phyloP scores from a whole-genome alignment of 208 protist genomes.

The Trypanosoma platydactyli region DNA sequence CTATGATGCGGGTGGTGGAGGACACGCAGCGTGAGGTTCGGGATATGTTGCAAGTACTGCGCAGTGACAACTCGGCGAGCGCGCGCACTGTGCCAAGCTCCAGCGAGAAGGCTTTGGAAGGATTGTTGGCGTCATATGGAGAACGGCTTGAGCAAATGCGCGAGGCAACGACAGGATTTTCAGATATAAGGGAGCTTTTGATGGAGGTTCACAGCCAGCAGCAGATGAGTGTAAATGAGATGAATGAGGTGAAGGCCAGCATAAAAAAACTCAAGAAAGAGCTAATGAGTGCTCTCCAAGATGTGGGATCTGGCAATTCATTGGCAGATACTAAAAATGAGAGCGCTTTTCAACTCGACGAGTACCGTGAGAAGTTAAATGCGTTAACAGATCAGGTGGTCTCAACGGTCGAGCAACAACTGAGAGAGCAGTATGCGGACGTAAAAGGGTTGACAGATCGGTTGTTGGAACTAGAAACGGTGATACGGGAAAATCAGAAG shows the following conservation, averaged over 20 bases:
- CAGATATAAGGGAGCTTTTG: slow-evolving; percentile 20
- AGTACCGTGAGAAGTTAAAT: slow-evolving; percentile 34
- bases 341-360: slow-evolving; percentile 25
- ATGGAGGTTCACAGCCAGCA: slow-evolving; percentile 33
- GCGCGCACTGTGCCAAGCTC: neutral
- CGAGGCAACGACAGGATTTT: slow-evolving; percentile 8
- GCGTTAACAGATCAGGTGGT: slow-evolving; percentile 38
- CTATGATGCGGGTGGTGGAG: slow-evolving; percentile 18
- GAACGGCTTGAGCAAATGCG: slow-evolving; percentile 29
- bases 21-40: slow-evolving; percentile 18
- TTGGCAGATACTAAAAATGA: slow-evolving; percentile 23
- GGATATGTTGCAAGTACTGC: slow-evolving; percentile 7
- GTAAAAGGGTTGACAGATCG: slow-evolving; percentile 15
- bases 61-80: neutral
- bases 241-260: slow-evolving; percentile 14
- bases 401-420: slow-evolving; percentile 32
- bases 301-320: slow-evolving; percentile 15
- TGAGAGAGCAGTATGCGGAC: slow-evolving; percentile 20
- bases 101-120: slow-evolving; percentile 8
- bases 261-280: slow-evolving; percentile 49
- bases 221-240: slow-evolving; percentile 15
- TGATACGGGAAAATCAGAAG: slow-evolving; percentile 15
- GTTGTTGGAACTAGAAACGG: slow-evolving; percentile 16
- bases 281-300: slow-evolving; percentile 12
- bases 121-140: slow-evolving; percentile 19